Evolutionary conservation across 257 asterid species (phyloP).

Genomic region (Marsdenia floribunda): DNA sequence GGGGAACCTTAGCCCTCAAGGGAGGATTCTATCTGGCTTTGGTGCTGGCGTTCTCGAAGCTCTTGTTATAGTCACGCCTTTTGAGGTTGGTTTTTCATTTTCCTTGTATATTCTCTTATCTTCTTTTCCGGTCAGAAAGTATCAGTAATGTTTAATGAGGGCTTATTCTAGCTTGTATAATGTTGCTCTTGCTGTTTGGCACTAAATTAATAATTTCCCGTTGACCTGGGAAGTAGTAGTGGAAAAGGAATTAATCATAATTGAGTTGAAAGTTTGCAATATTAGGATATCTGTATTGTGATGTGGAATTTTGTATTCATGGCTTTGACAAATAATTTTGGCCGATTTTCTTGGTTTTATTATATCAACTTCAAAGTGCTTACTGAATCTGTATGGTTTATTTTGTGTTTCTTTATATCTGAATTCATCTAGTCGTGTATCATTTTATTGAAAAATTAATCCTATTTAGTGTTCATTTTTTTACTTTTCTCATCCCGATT

Average conservation of each 20-base stretch:
- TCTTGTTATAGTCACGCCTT: constrained; percentile 87
- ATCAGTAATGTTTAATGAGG: not conserved
- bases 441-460: not conserved
- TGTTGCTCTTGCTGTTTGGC: not conserved
- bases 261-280: no score
- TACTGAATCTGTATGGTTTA: not conserved
- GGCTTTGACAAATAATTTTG: not conserved
- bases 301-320: not conserved
- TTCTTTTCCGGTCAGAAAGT: not conserved
- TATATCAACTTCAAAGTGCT: not conserved
- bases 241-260: not conserved
- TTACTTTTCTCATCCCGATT: not conserved
- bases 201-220: not conserved
- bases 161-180: not conserved
- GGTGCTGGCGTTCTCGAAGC: constrained; percentile 99
- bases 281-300: not conserved
- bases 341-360: not conserved
- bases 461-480: not conserved
- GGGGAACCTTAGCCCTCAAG: constrained; percentile 70
- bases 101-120: not conserved
- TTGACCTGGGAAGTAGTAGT: not conserved
- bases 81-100: constrained; percentile 60
- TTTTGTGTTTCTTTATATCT: not conserved
- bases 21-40: constrained; percentile 75
- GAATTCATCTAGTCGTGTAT: not conserved